Base-by-base conservation (phyloP, 1,284 basidiomycete species). In the Afroboletus lepidellus region DNA sequence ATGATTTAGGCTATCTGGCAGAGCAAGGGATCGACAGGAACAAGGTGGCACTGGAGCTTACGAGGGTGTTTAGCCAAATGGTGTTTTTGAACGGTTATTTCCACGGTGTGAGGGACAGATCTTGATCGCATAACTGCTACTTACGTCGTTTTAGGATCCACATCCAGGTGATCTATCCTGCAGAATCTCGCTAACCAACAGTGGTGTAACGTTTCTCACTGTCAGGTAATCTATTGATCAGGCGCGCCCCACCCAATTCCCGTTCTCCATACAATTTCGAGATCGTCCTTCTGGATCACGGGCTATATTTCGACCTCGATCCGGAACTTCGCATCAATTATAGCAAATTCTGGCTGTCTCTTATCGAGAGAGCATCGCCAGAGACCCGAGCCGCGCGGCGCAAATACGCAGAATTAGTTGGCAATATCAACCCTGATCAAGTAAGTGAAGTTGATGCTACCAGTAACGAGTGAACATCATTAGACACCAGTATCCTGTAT, bases 21-120 rank as follows among this genome's bases (percentile, higher is more conserved):
- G 73, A 85, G 41, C 80, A 94, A 60, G 77, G 84, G 48, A 98
- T 99, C 61, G 94, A 99, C 71, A 80, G 96, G 49, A 99, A 98
- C 65, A 88, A 89, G 65, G 94, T 98, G 38, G 87, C 92, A 3
- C 75, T 97, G 56, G 94, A 98, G 70, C 75, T 96, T n/a, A 83
- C 88, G 6, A 75, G 87, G 56, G 92, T 96, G 65, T 98, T 98
- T 65, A 90, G 86, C 44, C 88, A 87, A 65, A 99, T 99, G 97
- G 92, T 99, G 20, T 98, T 98, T 65, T 70, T 98, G 36, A 92
- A 98, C 67, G 96, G 96, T 33, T 94, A 85, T 80, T 92, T 92
- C 68, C 89, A 92, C 73, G 90, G 84, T 30, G 90, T 88, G 63
- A 65, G 84, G 72, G 37, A 41, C 21, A 34, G 16, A 15, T 29